These are phyloP conservation scores for Penicillium brasilianum DNA, from an alignment of 2,329 filamentous ascomycete species.

Conservation along the genomic window DNA sequence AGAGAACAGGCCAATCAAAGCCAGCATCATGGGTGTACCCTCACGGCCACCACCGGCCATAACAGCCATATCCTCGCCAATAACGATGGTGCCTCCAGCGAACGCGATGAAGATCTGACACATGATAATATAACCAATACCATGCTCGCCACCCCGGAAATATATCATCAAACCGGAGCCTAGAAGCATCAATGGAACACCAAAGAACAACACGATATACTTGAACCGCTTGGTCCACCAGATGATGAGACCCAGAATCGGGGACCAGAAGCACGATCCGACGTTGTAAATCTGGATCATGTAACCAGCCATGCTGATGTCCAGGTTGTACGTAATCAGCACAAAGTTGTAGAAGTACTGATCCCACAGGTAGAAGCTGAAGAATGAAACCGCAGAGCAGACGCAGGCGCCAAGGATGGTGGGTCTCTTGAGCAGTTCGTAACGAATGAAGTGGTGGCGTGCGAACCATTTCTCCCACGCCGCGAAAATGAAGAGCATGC, in stretches of 20 bases:
- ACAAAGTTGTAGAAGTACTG: constrained; percentile 32
- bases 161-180: constrained; percentile 32
- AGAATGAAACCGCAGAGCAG: constrained; percentile 27
- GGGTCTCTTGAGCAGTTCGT: constrained; percentile 28
- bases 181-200: constrained; percentile 28
- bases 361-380: constrained; percentile 34
- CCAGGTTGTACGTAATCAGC: constrained; percentile 25
- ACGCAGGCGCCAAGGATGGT: constrained; percentile 31
- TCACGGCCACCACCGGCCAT: constrained; percentile 32
- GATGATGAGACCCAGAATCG: constrained; percentile 28
- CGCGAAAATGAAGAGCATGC: constrained; percentile 25
- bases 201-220: constrained; percentile 25
- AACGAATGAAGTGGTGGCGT: constrained; percentile 31
- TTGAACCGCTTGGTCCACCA: constrained; percentile 28
- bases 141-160: constrained; percentile 27
- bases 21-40: constrained; percentile 29
- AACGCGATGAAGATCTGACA: constrained; percentile 32
- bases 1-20: constrained; percentile 29
- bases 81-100: constrained; percentile 28
- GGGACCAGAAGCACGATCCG: constrained; percentile 28
- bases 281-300: constrained; percentile 33
- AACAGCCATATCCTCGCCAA: constrained; percentile 29
- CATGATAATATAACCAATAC: constrained; percentile 26
- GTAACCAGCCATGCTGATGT: constrained; percentile 30
- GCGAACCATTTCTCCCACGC: constrained; percentile 30